These are phyloP conservation scores for Penicillium chermesinum DNA, from an alignment of 495 filamentous ascomycete genomes.

Conservation along the genomic window DNA sequence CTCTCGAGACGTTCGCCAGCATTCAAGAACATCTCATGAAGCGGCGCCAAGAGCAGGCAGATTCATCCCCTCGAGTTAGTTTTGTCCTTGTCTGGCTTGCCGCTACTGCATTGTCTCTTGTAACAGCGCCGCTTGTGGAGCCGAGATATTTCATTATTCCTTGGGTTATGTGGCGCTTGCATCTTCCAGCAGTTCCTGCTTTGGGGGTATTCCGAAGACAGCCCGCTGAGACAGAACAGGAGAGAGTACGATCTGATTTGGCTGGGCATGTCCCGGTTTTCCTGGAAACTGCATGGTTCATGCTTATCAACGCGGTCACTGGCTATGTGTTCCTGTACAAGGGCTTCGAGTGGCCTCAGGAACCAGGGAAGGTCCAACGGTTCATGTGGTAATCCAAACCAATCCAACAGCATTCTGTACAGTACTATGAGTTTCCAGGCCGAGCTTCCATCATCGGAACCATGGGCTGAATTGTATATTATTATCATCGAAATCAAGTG, in stretches of 20 bases:
- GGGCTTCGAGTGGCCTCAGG: slow-evolving; percentile 77
- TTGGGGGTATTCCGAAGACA: slow-evolving; percentile 25
- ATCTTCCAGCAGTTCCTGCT: slow-evolving; percentile 53
- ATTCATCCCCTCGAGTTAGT: slow-evolving; percentile 35
- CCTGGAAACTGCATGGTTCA: slow-evolving; percentile 75
- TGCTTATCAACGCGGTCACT: slow-evolving; percentile 64
- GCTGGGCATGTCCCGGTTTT: slow-evolving; percentile 44
- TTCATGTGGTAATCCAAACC: slow-evolving; percentile 94
- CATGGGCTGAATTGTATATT: too few species aligned
- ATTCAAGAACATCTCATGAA: slow-evolving; percentile 31
- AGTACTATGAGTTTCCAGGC: too few species aligned
- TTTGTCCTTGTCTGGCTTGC: slow-evolving; percentile 66
- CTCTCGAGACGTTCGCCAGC: slow-evolving; percentile 28
- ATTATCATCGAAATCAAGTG: too few species aligned
- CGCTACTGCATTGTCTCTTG: slow-evolving; percentile 66
- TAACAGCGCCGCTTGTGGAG: slow-evolving; percentile 89
- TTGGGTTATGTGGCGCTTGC: slow-evolving; percentile 88
- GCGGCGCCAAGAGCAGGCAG: slow-evolving; percentile 30
- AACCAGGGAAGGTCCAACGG: slow-evolving; percentile 74
- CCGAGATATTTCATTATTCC: slow-evolving; percentile 92
- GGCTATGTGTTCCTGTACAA: slow-evolving; percentile 76
- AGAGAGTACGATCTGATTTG: slow-evolving; percentile 24
- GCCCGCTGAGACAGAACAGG: slow-evolving; percentile 18
- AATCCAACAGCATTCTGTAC: too few species aligned
- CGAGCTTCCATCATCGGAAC: too few species aligned